Base-by-base conservation (phyloP, 116 monocot genomes). In the Iris pallida region DNA sequence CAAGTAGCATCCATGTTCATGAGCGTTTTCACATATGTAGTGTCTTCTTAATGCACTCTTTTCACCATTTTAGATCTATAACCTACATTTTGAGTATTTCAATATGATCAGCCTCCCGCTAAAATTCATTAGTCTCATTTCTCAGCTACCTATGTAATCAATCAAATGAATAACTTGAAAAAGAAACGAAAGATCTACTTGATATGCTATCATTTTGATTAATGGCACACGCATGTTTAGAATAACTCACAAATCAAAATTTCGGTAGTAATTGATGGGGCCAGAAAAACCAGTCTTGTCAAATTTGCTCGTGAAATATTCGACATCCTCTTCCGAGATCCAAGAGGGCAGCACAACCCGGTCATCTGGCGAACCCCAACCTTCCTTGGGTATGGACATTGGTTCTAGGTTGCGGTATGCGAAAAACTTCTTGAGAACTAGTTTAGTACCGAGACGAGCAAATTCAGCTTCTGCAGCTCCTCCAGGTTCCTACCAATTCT, bases 211-310 rank as follows among this genome's bases (percentile, higher is more conserved):
- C 7, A 51, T 7, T 51, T 51, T 51, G 49, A 49, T 51, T 57
- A 15, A 57, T 15, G 56, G 3, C n/a, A n/a, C 1, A 57, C 2
- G 56, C 14, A 57, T 15, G 6, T 5, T 67, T 15, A 44, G 15
- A 4, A 45, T 43, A 59, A 71, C 75, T 76, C 64, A 87, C 82
- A 58, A 45, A 53, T 83, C 55, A 4, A 79, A 7, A 52, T 66
- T 72, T 8, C 88, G 64, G 55, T 84, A 88, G 59, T 88, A 88
- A 68, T 88, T 84, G 40, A 88, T 4, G 47, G 49, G 69, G 16
- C 78, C 78, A 0, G 81, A 65, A 59, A 89, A 85, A 3, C 85
- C 89, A 7, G 75, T 63, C 61, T 81, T 79, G 49, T 75, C 79
- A 20, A 70, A 88, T 52, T 79, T 73, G 66, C 67, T 64, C 13